phyloP scores from a whole-genome alignment of 768 basidiomycete genomes.

The Mycena venus region DNA sequence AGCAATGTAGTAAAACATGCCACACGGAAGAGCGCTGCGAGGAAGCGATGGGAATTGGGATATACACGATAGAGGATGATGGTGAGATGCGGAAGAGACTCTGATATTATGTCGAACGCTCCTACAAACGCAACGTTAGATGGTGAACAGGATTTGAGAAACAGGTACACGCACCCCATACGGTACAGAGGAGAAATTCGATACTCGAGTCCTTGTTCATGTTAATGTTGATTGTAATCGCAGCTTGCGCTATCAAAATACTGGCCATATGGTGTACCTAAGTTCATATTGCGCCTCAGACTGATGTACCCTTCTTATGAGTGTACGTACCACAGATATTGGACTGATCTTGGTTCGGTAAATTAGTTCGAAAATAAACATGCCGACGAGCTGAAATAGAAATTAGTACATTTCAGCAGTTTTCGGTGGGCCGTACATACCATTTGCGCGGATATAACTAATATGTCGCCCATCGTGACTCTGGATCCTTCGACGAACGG shows the following conservation, averaged over 20 bases:
- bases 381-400: conserved; percentile 10
- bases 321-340: background rate
- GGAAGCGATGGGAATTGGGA: background rate
- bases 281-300: background rate
- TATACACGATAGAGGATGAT: conserved; percentile 9
- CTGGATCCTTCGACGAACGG: background rate
- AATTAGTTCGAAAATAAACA: conserved; percentile 13
- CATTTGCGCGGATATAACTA: conserved; percentile 2
- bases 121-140: background rate
- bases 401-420: too few species aligned
- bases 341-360: conserved; percentile 8
- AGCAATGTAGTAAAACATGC: conserved; percentile 5
- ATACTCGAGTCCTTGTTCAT: background rate
- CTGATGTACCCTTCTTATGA: background rate
- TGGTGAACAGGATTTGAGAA: background rate
- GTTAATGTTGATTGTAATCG: background rate
- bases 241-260: background rate
- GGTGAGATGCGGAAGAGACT: conserved; percentile 2
- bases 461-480: conserved; percentile 1
- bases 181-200: conserved; percentile 13
- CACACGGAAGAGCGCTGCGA: background rate
- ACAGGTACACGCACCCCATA: background rate
- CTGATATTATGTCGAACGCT: conserved; percentile 15
- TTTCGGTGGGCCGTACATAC: too few species aligned
- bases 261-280: conserved; percentile 8